phyloP scores from a whole-genome alignment of 352 stramenopile species.

The Globisporangium radiosum region DNA sequence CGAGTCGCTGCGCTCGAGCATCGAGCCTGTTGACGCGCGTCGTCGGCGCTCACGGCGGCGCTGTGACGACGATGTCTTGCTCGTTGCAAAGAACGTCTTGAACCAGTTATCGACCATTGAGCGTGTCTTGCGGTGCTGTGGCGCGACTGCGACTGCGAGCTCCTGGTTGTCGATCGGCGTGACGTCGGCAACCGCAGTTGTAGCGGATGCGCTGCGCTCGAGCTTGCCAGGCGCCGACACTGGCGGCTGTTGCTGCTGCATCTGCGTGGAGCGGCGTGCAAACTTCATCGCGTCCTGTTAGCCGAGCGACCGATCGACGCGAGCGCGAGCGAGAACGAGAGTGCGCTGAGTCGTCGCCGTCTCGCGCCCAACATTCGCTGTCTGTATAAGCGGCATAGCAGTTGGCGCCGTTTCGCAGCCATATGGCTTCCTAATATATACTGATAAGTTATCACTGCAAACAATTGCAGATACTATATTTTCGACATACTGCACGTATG shows the following conservation, averaged over 20 bases:
- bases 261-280: too few species aligned
- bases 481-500: too few species aligned
- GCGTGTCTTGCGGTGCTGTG: neutral
- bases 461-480: too few species aligned
- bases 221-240: neutral
- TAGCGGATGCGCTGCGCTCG: neutral
- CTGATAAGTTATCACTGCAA: too few species aligned
- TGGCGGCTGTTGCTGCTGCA: neutral
- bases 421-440: too few species aligned
- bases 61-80: neutral
- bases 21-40: constrained; percentile 6
- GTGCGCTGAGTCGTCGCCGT: too few species aligned
- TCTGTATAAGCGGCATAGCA: too few species aligned
- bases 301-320: too few species aligned
- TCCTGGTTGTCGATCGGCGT: neutral
- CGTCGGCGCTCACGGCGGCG: neutral
- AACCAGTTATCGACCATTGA: constrained; percentile 6
- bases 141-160: neutral
- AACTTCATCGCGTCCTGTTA: neutral
- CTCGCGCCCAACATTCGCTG: too few species aligned
- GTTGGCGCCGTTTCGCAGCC: too few species aligned
- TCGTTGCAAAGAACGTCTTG: constrained; percentile 1
- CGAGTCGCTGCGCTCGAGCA: neutral
- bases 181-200: neutral
- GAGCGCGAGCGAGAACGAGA: too few species aligned